These are phyloP conservation scores for Sherardia arvensis DNA, from an alignment of 257 asterid genomes.

Conservation along the genomic window DNA sequence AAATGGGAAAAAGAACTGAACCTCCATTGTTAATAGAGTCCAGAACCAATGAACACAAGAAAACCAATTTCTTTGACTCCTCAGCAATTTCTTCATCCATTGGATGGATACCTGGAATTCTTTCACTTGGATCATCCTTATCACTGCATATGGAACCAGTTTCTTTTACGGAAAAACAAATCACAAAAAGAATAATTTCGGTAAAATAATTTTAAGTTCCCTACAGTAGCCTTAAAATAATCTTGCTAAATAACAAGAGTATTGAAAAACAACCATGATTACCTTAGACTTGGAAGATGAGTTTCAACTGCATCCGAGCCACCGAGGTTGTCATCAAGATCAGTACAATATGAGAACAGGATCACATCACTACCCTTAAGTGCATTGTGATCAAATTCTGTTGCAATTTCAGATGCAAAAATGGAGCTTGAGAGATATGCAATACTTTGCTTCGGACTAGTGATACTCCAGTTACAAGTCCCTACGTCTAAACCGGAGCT, in stretches of 20 bases:
- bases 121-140: constrained; percentile 24
- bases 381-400: constrained; percentile 45
- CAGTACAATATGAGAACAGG: constrained; percentile 50
- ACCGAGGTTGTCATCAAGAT: constrained; percentile 22
- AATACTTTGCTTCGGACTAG: constrained; percentile 48
- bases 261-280: constrained; percentile 20
- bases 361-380: constrained; percentile 58
- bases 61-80: constrained; percentile 67
- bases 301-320: constrained; percentile 17
- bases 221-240: not conserved
- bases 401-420: constrained; percentile 42
- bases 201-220: not conserved
- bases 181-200: too few species aligned
- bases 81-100: constrained; percentile 35
- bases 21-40: constrained; percentile 61
- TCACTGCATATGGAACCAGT: constrained; percentile 13
- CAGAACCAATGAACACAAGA: constrained; percentile 58
- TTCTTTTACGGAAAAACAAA: too few species aligned
- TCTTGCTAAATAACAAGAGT: not conserved
- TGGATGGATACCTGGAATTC: constrained; percentile 18
- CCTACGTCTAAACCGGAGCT: constrained; percentile 94
- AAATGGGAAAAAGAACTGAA: constrained; percentile 74
- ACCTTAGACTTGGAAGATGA: constrained; percentile 16
- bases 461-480: constrained; percentile 77
- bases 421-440: constrained; percentile 63